Evolutionary conservation across 768 basidiomycete genomes (phyloP).

Genomic region (Candolleomyces aberdarensis): DNA sequence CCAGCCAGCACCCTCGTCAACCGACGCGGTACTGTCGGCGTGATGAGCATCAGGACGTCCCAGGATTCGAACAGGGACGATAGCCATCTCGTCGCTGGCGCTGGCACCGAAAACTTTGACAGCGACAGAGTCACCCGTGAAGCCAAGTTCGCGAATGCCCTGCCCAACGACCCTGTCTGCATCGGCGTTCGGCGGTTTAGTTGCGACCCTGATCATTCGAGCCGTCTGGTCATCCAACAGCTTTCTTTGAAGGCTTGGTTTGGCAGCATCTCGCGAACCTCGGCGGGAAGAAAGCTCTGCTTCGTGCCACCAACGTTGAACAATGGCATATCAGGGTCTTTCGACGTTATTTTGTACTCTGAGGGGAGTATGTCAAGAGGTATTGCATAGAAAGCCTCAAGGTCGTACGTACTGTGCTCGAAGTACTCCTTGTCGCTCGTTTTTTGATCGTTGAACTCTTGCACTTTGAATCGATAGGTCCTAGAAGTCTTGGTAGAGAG

Average conservation of each 20-base stretch:
- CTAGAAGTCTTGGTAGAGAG: constrained; percentile 46
- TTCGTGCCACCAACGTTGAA: constrained; percentile 56
- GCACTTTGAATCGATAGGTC: constrained; percentile 51
- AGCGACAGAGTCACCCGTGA: constrained; percentile 28
- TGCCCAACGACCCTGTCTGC: constrained; percentile 55
- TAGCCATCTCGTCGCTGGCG: constrained; percentile 60
- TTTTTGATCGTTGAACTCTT: constrained; percentile 50
- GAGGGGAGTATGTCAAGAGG: constrained; percentile 2
- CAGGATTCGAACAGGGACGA: constrained; percentile 69
- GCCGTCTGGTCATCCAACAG: constrained; percentile 69
- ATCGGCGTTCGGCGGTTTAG: constrained; percentile 69
- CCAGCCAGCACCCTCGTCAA: constrained; percentile 73
- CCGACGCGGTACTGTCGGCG: constrained; percentile 35
- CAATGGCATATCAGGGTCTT: constrained; percentile 48
- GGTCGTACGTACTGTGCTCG: constrained; percentile 47
- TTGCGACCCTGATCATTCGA: constrained; percentile 68
- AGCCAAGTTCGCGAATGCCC: constrained; percentile 64
- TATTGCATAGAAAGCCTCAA: constrained; percentile 11
- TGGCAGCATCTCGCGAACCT: constrained; percentile 68
- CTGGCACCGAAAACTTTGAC: constrained; percentile 59
- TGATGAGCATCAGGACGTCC: constrained; percentile 61
- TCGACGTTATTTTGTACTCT: constrained; percentile 63
- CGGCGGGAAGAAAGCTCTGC: constrained; percentile 56
- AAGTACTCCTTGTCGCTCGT: constrained; percentile 66
- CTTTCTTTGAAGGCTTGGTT: constrained; percentile 67